Evolutionary conservation across 257 asterid genomes (phyloP).

Genomic region (Sherardia arvensis): DNA sequence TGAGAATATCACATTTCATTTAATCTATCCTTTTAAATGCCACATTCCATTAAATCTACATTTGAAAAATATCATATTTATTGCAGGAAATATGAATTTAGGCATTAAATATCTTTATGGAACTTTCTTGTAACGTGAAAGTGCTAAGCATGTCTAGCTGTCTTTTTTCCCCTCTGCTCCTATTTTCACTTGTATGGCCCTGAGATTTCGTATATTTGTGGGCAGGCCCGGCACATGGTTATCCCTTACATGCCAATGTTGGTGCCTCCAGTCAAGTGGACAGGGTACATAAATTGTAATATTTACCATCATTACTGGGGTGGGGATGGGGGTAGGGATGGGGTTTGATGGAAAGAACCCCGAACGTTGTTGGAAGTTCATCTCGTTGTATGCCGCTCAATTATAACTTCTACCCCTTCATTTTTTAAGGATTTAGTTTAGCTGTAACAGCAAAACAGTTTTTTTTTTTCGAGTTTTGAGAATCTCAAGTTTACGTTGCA

Average conservation of each 20-base stretch:
- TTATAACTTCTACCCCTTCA: not conserved
- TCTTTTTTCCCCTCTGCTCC: not conserved
- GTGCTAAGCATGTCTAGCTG: not conserved
- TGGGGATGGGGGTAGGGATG: slow-evolving; percentile 1
- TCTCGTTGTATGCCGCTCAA: not conserved
- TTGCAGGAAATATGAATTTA: not conserved
- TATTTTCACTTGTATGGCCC: slow-evolving; percentile 5
- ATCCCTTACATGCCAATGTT: slow-evolving; percentile 98
- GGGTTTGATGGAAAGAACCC: not conserved
- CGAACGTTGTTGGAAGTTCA: not conserved
- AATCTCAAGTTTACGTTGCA: slow-evolving; percentile 14
- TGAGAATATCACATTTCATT: too few species aligned
- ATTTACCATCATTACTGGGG: not conserved
- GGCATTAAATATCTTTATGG: not conserved
- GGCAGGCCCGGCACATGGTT: slow-evolving; percentile 93
- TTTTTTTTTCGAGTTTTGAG: not conserved
- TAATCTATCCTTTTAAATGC: too few species aligned
- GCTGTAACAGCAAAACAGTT: not conserved
- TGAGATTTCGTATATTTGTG: slow-evolving; percentile 12
- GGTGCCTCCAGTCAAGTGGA: slow-evolving; percentile 90
- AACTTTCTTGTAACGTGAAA: not conserved
- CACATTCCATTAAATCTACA: not conserved
- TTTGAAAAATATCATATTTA: not conserved
- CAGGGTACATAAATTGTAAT: slow-evolving; percentile 43
- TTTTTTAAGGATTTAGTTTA: not conserved